Evolutionary conservation across 2,329 filamentous ascomycete species (phyloP), one percentile per base, ranked within the genome.

Genomic region (Talaromyces sp.): DNA sequence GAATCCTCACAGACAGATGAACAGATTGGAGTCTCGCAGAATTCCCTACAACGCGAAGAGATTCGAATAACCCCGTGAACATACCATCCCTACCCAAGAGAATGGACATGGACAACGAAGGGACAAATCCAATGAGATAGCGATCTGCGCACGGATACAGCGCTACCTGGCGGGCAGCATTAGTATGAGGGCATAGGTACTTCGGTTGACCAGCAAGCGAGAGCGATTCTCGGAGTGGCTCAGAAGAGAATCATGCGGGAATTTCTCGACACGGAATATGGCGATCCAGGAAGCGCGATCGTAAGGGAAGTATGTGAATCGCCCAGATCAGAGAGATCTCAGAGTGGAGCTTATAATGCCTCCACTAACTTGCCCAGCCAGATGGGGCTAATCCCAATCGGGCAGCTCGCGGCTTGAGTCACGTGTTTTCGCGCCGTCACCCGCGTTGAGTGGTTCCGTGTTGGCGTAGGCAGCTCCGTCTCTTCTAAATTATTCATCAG

Each of bases 341-440:
- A 56, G 53, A 22, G 53, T 56, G 53, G 51, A 54, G 13, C 51
- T 54, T 34, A 6, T 1, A n/a, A 29, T 54, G n/a, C 47, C 2
- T 49, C n/a, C 10, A 25, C 38, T 45, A 45, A 45, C 7, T 22
- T 22, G n/a, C n/a, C 43, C n/a, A 53, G 25, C 19, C 49, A 53
- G 47, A 49, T 7, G 3, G 22, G 11, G 27, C 47, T 51, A 27
- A 15, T 7, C 47, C 47, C 22, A 51, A 3, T 5, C 17, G 17
- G 47, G 47, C 47, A 51, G 47, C 47, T 51, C 13, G 25, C 11
- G 34, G 43, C 31, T n/a, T 13, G 8, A 15, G 38, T 45, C 65
- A 67, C 65, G 65, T 67, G 65, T 45, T 65, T 56, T 65, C 63
- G 63, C 63, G 63, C 63, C 63, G 38, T 54, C 63, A 0, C 54